phyloP scores from a whole-genome alignment of 345 rosid species.

The Cardamine chenopodiifolia region DNA sequence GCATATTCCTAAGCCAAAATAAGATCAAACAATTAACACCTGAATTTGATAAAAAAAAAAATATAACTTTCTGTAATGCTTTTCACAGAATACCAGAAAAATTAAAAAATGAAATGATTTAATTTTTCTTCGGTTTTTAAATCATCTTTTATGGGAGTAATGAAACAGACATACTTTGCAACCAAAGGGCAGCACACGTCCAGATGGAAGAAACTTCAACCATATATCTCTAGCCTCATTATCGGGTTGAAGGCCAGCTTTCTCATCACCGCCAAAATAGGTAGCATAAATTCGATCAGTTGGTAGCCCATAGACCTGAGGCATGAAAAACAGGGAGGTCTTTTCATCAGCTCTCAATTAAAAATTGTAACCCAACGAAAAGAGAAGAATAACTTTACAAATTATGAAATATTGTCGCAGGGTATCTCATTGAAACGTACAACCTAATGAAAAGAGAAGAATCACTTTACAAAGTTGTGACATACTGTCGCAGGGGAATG shows the following conservation, averaged over 20 bases:
- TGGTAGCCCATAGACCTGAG: constrained; percentile 78
- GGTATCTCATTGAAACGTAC: not conserved
- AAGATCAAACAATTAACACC: not conserved
- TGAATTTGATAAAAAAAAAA: not conserved
- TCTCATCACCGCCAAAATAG: constrained; percentile 96
- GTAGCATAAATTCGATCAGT: constrained; percentile 85
- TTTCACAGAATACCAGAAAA: not conserved
- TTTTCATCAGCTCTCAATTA: not conserved
- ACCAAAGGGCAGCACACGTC: constrained; percentile 83
- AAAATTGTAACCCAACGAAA: not conserved
- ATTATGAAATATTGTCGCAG: not conserved
- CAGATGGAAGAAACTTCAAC: constrained; percentile 80
- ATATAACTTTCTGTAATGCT: not conserved
- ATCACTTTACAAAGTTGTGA: not conserved
- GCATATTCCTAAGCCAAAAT: not conserved
- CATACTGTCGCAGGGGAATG: constrained; percentile 1
- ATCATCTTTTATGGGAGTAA: not conserved
- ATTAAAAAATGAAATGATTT: not conserved
- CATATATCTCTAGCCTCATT: constrained; percentile 83
- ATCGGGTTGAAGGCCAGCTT: constrained; percentile 86
- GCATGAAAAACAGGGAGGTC: constrained; percentile 14
- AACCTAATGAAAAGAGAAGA: constrained; percentile 6
- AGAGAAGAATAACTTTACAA: not conserved
- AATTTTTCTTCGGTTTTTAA: not conserved
- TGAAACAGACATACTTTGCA: constrained; percentile 64